Evolutionary conservation across 1,139 yeast genomes (phyloP), one percentile per base, ranked within the genome.

Genomic region (Nakaseomyces bracarensis): DNA sequence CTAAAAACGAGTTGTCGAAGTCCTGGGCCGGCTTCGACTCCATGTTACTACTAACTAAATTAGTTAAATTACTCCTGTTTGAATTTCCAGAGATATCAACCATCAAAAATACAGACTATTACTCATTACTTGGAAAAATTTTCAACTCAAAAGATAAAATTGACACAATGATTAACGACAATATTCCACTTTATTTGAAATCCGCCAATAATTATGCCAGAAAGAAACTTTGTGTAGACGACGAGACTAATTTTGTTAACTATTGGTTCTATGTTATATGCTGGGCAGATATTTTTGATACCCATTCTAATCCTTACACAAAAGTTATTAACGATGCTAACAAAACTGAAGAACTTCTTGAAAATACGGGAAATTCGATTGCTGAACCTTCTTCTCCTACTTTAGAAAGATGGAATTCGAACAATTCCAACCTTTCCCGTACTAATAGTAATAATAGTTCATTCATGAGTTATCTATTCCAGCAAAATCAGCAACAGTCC

Each of bases 241-340:
- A 67, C 36, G 18, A 33, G 14, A 49, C 51, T 28, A 15, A 33
- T 3, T 53, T 72, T 7, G 76, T 91, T 0, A 66, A 83, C 29
- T 87, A 89, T 0, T 86, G 95, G 95, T 80, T 84, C 57, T 69
- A 74, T 36, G 74, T 83, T 11, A 65, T 82, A 13, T 56, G 84
- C 26, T 84, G 87, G 79, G 76, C 81, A 1, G 68, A 71, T 41
- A 71, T 84, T 1, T 84, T 75, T 55, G 71, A 73, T 44, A 48
- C 55, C 19, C 60, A 63, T 43, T 47, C 57, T 22, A 49, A 47
- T 3, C 44, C 47, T 22, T 53, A 52, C 34, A 39, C 25, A 3
- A 33, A 33, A 20, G 13, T 11, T n/a, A 33, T n/a, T 3, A 33
- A 33, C 11, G 36, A 33, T 21, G 21, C 21, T 7, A n/a, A 9